These are phyloP conservation scores for Acorus gramineus DNA, from an alignment of 106 monocot species.

Conservation along the genomic window DNA sequence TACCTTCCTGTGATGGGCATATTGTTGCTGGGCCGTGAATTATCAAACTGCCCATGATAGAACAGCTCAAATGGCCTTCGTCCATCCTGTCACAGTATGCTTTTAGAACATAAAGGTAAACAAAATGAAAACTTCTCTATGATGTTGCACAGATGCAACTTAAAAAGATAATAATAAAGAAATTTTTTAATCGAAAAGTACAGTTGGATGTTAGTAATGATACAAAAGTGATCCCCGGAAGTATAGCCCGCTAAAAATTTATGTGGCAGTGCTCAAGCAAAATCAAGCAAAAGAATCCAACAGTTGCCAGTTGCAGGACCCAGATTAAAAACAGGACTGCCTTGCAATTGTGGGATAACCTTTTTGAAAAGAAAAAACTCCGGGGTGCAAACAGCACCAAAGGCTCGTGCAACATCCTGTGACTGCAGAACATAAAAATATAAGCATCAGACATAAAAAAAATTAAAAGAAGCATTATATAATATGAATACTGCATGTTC, in stretches of 20 bases:
- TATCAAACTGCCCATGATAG: slow-evolving; percentile 97
- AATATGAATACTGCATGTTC: too few species aligned
- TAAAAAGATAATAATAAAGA: too few species aligned
- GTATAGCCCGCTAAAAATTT: too few species aligned
- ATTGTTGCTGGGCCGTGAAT: slow-evolving; percentile 68
- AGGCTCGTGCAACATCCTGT: slow-evolving; percentile 85
- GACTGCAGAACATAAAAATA: slow-evolving; percentile 30
- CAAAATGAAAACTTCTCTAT: too few species aligned
- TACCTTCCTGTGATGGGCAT: slow-evolving; percentile 84
- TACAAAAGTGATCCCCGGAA: too few species aligned
- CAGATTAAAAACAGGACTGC: not conserved
- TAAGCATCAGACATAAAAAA: not conserved
- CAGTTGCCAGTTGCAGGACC: too few species aligned
- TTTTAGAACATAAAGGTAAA: too few species aligned
- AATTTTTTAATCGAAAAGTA: too few species aligned
- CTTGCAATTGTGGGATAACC: slow-evolving; percentile 21
- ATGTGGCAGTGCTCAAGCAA: too few species aligned
- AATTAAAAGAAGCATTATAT: not conserved
- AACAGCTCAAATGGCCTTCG: slow-evolving; percentile 79
- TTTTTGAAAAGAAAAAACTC: slow-evolving; percentile 98
- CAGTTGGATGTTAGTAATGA: too few species aligned
- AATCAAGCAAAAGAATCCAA: too few species aligned
- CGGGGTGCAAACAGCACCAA: slow-evolving; percentile 95
- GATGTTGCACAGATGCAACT: too few species aligned
- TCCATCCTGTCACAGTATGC: slow-evolving; percentile 45